Evolutionary conservation across 163 green algal genomes (phyloP).

Genomic region (Chlorella variabilis): DNA sequence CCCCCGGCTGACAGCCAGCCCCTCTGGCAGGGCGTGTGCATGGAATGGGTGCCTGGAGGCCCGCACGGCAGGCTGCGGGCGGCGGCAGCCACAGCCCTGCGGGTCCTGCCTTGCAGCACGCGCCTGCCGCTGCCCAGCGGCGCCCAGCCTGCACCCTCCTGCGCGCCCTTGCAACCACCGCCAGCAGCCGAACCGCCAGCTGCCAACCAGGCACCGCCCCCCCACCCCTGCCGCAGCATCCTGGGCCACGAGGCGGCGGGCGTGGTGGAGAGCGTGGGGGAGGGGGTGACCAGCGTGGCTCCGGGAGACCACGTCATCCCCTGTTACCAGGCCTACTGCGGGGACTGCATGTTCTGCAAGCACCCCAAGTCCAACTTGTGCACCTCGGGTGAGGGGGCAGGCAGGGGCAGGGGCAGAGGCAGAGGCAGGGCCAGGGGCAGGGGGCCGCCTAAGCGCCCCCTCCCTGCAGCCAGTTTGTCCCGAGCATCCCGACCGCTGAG

Average conservation of each 20-base stretch:
- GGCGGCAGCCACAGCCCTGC: neutral
- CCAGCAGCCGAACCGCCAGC: too few relatives aligned
- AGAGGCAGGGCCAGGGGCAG: too few relatives aligned
- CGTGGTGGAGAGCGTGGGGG: conserved; percentile 93
- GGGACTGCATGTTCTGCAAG: conserved; percentile 97
- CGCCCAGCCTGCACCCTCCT: too few relatives aligned
- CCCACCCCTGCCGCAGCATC: conserved; percentile 58
- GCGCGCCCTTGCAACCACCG: neutral
- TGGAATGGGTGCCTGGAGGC: too few relatives aligned
- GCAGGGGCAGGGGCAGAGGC: too few relatives aligned
- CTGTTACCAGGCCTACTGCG: conserved; percentile 95
- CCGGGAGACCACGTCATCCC: conserved; percentile 95
- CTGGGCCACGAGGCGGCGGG: conserved; percentile 97
- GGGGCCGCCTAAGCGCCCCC: neutral
- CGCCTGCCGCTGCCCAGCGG: too few relatives aligned
- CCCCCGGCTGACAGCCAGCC: too few relatives aligned
- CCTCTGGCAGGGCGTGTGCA: too few relatives aligned
- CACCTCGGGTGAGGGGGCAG: conserved; percentile 37
- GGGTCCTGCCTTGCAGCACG: too few relatives aligned
- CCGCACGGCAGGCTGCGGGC: neutral
- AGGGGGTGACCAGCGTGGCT: conserved; percentile 23
- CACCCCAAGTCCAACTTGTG: conserved; percentile 94
- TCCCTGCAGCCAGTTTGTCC: neutral
- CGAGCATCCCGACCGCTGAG: too few relatives aligned
- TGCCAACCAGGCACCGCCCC: too few relatives aligned